Evolutionary conservation across 177 flowering plant species (phyloP).

Genomic region (Tripterygium wilfordii): DNA sequence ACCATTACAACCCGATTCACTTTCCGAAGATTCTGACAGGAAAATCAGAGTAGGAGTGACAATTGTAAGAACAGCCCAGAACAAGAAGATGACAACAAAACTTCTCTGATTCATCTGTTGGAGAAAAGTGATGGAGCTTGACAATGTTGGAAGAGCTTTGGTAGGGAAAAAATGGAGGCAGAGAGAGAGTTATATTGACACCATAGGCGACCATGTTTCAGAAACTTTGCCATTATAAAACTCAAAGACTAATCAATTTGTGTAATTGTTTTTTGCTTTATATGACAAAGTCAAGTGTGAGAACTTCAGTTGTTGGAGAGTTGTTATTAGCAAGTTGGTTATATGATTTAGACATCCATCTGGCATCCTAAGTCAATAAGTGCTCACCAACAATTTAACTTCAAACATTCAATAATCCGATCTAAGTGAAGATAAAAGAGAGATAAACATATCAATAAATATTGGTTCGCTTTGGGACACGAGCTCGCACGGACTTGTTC

Average conservation of each 20-base stretch:
- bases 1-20: conserved; percentile 26
- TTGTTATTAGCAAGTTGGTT: conserved; percentile 18
- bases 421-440: no score
- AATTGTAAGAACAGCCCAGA: conserved; percentile 62
- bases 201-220: conserved; percentile 40
- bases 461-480: no score
- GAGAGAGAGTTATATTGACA: neutral
- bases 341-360: conserved; percentile 13
- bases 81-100: conserved; percentile 45
- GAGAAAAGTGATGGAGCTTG: neutral
- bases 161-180: conserved; percentile 2
- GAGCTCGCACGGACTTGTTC: no score
- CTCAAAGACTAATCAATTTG: no score
- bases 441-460: no score
- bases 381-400: no score
- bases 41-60: conserved; percentile 63
- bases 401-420: no score
- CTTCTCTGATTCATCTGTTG: conserved; percentile 45
- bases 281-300: conserved; percentile 12
- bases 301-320: conserved; percentile 46
- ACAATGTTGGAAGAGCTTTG: neutral
- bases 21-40: conserved; percentile 44
- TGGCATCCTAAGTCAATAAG: conserved; percentile 5
- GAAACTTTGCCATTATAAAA: conserved; percentile 3
- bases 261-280: no score